Percentiles rank a stretch among this genome's conserved stretches.
Conservation (phyloP, 2,329 filamentous ascomycete species). For the Phyllosticta capitalensis region DNA sequence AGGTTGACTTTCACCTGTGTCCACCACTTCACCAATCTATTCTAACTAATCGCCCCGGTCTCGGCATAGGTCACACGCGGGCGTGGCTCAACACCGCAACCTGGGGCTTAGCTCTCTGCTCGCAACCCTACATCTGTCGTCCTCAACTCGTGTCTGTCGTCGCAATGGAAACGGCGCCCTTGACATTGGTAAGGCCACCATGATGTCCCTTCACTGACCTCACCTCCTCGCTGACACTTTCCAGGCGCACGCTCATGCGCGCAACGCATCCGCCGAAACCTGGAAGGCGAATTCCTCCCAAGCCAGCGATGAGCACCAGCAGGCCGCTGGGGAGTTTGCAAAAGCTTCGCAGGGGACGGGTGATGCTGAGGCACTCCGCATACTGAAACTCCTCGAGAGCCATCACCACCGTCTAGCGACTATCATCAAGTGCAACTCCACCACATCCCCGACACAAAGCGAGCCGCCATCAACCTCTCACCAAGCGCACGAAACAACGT, state of each 20-base stretch:
- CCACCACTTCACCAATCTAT: no score
- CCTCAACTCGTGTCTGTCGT: neutral
- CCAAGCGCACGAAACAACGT: neutral
- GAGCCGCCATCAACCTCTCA: slow-evolving; percentile 7
- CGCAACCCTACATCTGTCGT: neutral
- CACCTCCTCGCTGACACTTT: slow-evolving; percentile 8
- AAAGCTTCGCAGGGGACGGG: slow-evolving; percentile 64
- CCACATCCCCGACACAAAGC: slow-evolving; percentile 13
- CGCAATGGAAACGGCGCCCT: slow-evolving; percentile 58
- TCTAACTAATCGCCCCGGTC: neutral
- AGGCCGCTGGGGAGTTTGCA: slow-evolving; percentile 81
- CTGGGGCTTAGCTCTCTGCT: neutral
- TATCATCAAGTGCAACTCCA: slow-evolving; percentile 60
- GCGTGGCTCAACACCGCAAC: neutral
- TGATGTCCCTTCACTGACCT: neutral
- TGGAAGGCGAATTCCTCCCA: slow-evolving; percentile 62
- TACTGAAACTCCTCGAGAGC: slow-evolving; percentile 73
- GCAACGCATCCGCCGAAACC: slow-evolving; percentile 67
- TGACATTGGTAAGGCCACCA: slow-evolving; percentile 41
- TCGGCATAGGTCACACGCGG: neutral
- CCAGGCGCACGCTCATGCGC: slow-evolving; percentile 74
- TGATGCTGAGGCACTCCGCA: slow-evolving; percentile 64
- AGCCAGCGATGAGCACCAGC: slow-evolving; percentile 78
- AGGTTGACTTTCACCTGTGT: neutral
- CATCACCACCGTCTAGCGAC: slow-evolving; percentile 79